Conservation (phyloP, 169 alveolate genomes). For the Blepharisma undulans region DNA sequence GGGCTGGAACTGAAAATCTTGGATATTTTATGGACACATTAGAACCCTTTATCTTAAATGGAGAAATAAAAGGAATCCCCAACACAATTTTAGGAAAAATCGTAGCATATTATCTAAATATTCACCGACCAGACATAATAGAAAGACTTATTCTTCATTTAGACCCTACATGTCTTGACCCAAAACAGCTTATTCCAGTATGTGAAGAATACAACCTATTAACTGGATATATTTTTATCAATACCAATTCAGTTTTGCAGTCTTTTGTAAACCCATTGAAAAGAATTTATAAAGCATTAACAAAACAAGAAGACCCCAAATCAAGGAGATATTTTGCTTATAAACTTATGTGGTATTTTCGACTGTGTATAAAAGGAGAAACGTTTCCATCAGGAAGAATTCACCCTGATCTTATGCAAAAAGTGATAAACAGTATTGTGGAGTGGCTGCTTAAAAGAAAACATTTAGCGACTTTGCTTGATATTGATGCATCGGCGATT, state of each 20-base stretch:
- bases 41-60: not conserved
- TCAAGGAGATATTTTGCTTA: not conserved
- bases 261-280: not conserved
- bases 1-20: not conserved
- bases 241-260: not conserved
- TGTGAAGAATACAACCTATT: constrained; percentile 26
- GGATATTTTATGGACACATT: constrained; percentile 3
- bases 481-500: not conserved
- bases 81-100: not conserved
- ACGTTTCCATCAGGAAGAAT: constrained; percentile 27
- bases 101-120: constrained; percentile 3
- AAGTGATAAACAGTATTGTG: not conserved
- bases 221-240: constrained; percentile 6
- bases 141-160: constrained; percentile 12
- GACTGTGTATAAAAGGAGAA: constrained; percentile 26
- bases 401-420: not conserved
- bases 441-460: not conserved
- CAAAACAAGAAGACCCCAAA: not conserved
- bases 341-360: constrained; percentile 30
- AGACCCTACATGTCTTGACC: constrained; percentile 27
- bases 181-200: not conserved
- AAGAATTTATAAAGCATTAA: not conserved
- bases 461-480: not conserved
- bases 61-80: constrained; percentile 8
- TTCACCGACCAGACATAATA: not conserved